Evolutionary conservation across 2,329 filamentous ascomycete species (phyloP).

Genomic region (Pochonia chlamydosporia): DNA sequence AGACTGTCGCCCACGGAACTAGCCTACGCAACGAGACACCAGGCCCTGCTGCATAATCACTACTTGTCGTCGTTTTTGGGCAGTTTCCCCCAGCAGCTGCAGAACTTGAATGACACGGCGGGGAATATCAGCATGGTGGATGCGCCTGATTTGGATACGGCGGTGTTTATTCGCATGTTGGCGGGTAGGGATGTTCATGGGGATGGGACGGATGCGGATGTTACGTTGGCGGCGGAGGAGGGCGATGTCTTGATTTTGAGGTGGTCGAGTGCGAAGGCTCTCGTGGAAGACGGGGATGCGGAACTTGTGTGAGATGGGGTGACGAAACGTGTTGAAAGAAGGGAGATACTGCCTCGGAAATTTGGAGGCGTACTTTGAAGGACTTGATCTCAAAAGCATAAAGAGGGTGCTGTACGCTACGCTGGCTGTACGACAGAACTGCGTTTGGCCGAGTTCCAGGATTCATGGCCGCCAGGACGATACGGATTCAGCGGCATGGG

Average conservation of each 20-base stretch:
- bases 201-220: constrained; percentile 59
- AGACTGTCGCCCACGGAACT: constrained; percentile 73
- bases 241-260: constrained; percentile 64
- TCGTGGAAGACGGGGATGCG: constrained; percentile 49
- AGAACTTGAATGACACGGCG: constrained; percentile 83
- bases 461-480: no score
- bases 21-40: constrained; percentile 78
- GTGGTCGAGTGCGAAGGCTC: constrained; percentile 66
- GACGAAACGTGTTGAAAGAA: background rate
- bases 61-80: constrained; percentile 80
- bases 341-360: no score
- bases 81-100: constrained; percentile 71
- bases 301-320: constrained; percentile 46
- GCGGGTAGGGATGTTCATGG: constrained; percentile 53
- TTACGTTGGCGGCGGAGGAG: constrained; percentile 49
- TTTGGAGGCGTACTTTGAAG: no score
- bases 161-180: constrained; percentile 77
- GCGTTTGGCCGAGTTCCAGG: no score
- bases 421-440: no score
- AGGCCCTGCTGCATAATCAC: constrained; percentile 76
- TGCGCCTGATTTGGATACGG: constrained; percentile 71
- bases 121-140: constrained; percentile 93
- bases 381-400: no score
- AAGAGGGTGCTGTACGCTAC: no score
- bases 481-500: no score